Conservation (phyloP, 495 filamentous ascomycete genomes). For the Penicillium lagena region DNA sequence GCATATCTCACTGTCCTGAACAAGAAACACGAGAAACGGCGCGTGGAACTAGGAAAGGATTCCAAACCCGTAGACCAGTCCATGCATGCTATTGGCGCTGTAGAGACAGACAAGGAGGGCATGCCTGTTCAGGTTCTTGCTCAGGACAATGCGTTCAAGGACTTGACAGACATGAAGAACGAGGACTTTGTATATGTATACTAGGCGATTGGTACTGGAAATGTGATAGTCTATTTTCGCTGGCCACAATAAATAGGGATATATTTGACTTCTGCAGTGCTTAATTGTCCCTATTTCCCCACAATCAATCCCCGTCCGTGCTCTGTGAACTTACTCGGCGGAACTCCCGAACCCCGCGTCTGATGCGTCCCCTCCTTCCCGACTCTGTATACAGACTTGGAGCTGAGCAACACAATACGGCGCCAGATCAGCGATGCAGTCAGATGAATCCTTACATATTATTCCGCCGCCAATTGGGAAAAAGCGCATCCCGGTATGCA, state of each 20-base stretch:
- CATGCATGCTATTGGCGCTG: slow-evolving; percentile 32
- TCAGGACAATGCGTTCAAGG: slow-evolving; percentile 47
- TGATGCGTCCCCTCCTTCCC: slow-evolving; percentile 7
- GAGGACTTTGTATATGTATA: slow-evolving; percentile 58
- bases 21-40: slow-evolving; percentile 39
- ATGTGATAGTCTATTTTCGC: neutral
- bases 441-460: slow-evolving; percentile 20
- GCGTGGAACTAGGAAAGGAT: slow-evolving; percentile 45
- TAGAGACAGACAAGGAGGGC: slow-evolving; percentile 34
- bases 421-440: slow-evolving; percentile 8
- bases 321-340: slow-evolving; percentile 8
- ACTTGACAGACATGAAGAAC: slow-evolving; percentile 48
- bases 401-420: neutral
- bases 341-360: slow-evolving; percentile 21
- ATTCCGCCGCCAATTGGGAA: slow-evolving; percentile 23
- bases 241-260: neutral
- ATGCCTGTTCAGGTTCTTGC: slow-evolving; percentile 32
- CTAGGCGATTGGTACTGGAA: slow-evolving; percentile 12
- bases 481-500: slow-evolving; percentile 33
- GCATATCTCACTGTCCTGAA: slow-evolving; percentile 45
- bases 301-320: too few relatives aligned
- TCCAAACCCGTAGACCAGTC: slow-evolving; percentile 32
- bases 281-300: too few relatives aligned
- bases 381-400: neutral
- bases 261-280: neutral